Percentiles rank a stretch among this genome's conserved stretches.
Conservation (phyloP, 805 yeast genomes). For the Hyphopichia homilentoma region DNA sequence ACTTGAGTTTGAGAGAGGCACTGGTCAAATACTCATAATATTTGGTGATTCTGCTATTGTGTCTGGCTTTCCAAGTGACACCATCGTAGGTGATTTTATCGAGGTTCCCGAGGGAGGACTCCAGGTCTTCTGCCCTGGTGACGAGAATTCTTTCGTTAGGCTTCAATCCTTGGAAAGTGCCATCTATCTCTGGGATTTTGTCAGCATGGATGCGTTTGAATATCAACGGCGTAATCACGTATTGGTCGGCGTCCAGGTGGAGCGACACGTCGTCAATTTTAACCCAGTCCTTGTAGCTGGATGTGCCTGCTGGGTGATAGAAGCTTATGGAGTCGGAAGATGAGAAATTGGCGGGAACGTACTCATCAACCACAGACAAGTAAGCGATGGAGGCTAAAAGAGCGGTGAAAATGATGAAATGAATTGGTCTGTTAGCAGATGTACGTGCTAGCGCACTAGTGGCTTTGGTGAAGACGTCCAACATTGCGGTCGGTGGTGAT, state of each 20-base stretch:
- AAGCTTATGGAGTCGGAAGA: constrained; percentile 15
- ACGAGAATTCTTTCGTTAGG: constrained; percentile 42
- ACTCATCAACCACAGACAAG: constrained; percentile 67
- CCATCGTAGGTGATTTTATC: constrained; percentile 36
- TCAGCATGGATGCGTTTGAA: constrained; percentile 46
- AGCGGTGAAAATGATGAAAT: constrained; percentile 68
- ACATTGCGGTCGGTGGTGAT: constrained; percentile 20
- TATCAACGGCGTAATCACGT: constrained; percentile 52
- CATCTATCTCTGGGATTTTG: constrained; percentile 39
- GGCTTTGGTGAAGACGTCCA: constrained; percentile 25
- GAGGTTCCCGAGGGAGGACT: constrained; percentile 17
- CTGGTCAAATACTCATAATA: constrained; percentile 50
- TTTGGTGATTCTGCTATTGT: constrained; percentile 51
- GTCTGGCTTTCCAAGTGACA: constrained; percentile 59
- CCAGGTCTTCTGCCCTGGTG: constrained; percentile 25
- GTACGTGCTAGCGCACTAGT: constrained; percentile 45
- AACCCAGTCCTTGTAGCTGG: constrained; percentile 44
- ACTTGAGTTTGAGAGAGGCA: constrained; percentile 36
- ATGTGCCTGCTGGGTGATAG: constrained; percentile 35
- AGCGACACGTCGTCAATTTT: constrained; percentile 39
- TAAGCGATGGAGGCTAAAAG: constrained; percentile 78
- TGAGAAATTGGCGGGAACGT: constrained; percentile 45
- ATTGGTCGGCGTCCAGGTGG: constrained; percentile 42
- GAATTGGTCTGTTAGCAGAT: constrained; percentile 84
- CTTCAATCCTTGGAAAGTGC: constrained; percentile 36